A percentile compares a stretch with the other conserved stretches of the same genome.
phyloP scores from a whole-genome alignment of 148 eudicot species.

The Selenicereus undatus region DNA sequence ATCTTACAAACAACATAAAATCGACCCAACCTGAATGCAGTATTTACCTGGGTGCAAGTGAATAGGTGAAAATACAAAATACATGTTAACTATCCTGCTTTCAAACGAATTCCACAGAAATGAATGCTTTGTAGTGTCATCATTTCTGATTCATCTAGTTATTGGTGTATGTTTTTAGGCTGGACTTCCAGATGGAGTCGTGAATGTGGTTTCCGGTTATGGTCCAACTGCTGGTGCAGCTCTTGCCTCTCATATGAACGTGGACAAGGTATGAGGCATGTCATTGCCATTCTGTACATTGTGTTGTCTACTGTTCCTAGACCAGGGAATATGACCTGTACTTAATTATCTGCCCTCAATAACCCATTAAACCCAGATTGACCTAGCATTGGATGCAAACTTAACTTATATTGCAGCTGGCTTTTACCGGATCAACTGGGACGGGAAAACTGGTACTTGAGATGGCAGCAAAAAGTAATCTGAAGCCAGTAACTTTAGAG shows the following conservation, averaged over 20 bases:
- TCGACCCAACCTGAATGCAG: too few relatives aligned
- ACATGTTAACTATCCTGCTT: too few relatives aligned
- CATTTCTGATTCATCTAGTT: too few relatives aligned
- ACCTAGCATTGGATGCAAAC: not conserved
- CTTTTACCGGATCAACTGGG: constrained; percentile 74
- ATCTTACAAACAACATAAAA: too few relatives aligned
- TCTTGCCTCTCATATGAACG: constrained; percentile 77
- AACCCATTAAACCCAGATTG: too few relatives aligned
- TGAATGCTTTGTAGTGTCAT: too few relatives aligned
- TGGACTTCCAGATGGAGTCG: constrained; percentile 75
- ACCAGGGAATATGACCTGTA: too few relatives aligned
- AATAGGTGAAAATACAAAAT: too few relatives aligned
- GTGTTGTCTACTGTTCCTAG: too few relatives aligned
- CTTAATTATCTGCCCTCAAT: too few relatives aligned
- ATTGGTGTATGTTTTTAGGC: constrained; percentile 38
- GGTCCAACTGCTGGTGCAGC: constrained; percentile 83
- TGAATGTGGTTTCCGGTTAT: constrained; percentile 66
- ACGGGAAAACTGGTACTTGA: constrained; percentile 50
- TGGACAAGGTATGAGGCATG: constrained; percentile 51
- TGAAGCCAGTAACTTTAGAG: constrained; percentile 69
- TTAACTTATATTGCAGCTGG: constrained; percentile 41
- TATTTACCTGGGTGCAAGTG: too few relatives aligned
- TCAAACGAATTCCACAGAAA: too few relatives aligned
- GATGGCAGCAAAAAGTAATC: constrained; percentile 63
- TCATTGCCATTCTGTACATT: not conserved